Conservation (phyloP, 805 yeast species). For the Yamadazyma nakazawae region DNA sequence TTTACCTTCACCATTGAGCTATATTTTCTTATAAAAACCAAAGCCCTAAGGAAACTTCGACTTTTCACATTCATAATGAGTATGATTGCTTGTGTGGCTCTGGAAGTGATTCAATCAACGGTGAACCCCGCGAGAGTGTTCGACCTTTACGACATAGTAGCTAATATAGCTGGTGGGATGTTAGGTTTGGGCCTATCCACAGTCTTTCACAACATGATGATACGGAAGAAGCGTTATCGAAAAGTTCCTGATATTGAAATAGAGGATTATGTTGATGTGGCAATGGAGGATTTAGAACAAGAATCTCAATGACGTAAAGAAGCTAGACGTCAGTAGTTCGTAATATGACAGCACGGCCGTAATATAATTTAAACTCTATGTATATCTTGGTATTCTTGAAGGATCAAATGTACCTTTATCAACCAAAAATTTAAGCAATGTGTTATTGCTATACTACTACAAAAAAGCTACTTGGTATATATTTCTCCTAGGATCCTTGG, state of each 20-base stretch:
- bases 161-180: slow-evolving; percentile 31
- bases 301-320: too few relatives aligned
- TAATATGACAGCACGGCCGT: too few relatives aligned
- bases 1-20: slow-evolving; percentile 46
- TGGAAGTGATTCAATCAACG: slow-evolving; percentile 49
- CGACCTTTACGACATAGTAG: slow-evolving; percentile 46
- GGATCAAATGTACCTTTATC: too few relatives aligned
- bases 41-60: slow-evolving; percentile 27
- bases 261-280: slow-evolving; percentile 10
- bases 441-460: too few relatives aligned
- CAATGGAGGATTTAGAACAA: slow-evolving; percentile 8
- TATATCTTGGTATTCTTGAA: too few relatives aligned
- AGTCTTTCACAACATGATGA: not conserved
- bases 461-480: too few relatives aligned
- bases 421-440: too few relatives aligned
- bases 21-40: slow-evolving; percentile 41
- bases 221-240: not conserved
- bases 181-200: slow-evolving; percentile 19
- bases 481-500: too few relatives aligned
- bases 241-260: not conserved
- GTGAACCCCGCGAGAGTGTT: slow-evolving; percentile 47
- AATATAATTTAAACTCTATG: not conserved
- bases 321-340: not conserved
- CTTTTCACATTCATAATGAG: slow-evolving; percentile 40
- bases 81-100: slow-evolving; percentile 44